These are phyloP conservation scores for Vanderwaltozyma polyspora DNA, from an alignment of 805 yeast genomes.

Conservation along the genomic window DNA sequence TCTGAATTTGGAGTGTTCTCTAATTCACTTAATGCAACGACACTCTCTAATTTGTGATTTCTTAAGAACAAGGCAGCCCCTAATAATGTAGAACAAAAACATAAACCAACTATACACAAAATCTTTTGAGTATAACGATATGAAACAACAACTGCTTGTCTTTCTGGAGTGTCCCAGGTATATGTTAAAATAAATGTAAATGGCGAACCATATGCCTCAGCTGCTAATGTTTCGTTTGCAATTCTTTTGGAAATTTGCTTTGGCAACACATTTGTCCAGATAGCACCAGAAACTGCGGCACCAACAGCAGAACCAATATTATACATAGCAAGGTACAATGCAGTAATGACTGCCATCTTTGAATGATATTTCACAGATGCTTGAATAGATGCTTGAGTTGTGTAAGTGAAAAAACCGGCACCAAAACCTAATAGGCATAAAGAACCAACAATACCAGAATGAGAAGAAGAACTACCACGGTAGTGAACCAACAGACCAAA, in stretches of 20 bases:
- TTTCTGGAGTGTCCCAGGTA: slow-evolving; percentile 49
- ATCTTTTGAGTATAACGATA: slow-evolving; percentile 47
- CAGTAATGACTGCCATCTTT: slow-evolving; percentile 50
- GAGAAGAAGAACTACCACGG: slow-evolving; percentile 39
- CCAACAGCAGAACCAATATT: slow-evolving; percentile 59
- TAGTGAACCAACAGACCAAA: slow-evolving; percentile 47
- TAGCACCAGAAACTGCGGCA: slow-evolving; percentile 52
- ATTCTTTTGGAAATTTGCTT: slow-evolving; percentile 30
- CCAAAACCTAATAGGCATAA: slow-evolving; percentile 58
- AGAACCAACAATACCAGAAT: slow-evolving; percentile 53
- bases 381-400: slow-evolving; percentile 50
- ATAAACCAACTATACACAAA: slow-evolving; percentile 42
- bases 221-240: slow-evolving; percentile 25
- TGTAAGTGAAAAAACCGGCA: slow-evolving; percentile 61
- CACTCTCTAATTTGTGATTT: slow-evolving; percentile 34
- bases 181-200: slow-evolving; percentile 35
- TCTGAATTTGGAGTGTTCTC: background rate
- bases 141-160: slow-evolving; percentile 42
- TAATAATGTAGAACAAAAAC: slow-evolving; percentile 45
- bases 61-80: slow-evolving; percentile 38
- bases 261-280: slow-evolving; percentile 54
- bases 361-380: slow-evolving; percentile 45
- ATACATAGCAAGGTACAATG: slow-evolving; percentile 48
- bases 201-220: slow-evolving; percentile 40
- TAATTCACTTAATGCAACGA: slow-evolving; percentile 9